Evolutionary conservation across 2,329 filamentous ascomycete species (phyloP).

Genomic region (Emmonsiellopsis sp.): DNA sequence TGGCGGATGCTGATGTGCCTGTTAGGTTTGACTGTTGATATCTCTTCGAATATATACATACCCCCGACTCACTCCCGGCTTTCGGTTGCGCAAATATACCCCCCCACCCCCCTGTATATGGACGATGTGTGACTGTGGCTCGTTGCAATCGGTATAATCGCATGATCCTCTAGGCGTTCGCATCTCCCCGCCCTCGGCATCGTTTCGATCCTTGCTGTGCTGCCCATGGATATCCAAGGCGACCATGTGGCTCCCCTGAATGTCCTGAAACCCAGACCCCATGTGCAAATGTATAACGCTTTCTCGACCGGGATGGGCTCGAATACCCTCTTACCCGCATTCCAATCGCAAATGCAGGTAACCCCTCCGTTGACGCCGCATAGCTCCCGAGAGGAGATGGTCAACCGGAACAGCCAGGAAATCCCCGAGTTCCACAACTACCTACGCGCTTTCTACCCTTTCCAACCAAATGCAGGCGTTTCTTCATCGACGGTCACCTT

Average conservation of each 20-base stretch:
- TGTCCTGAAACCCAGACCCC: slow-evolving; percentile 5
- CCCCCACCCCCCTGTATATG: background rate
- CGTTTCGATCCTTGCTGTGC: background rate
- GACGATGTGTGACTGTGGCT: background rate
- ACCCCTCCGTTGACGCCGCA: slow-evolving; percentile 70
- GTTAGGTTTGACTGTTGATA: background rate
- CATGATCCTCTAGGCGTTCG: background rate
- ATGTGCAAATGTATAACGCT: slow-evolving; percentile 4
- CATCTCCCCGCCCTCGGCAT: background rate
- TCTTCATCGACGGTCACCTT: slow-evolving; percentile 82
- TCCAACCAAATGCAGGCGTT: slow-evolving; percentile 67
- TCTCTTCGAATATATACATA: background rate
- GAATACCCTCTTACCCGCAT: slow-evolving; percentile 8
- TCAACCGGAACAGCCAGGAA: slow-evolving; percentile 32
- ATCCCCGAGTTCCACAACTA: slow-evolving; percentile 83
- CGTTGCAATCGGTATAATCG: background rate
- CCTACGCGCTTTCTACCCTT: slow-evolving; percentile 86
- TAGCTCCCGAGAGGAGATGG: slow-evolving; percentile 48
- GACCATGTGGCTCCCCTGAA: slow-evolving; percentile 12
- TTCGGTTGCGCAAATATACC: background rate
- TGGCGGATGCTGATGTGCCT: background rate
- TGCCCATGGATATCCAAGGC: slow-evolving; percentile 7
- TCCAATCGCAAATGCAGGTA: slow-evolving; percentile 44
- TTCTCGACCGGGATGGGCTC: slow-evolving; percentile 3
- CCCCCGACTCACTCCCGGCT: background rate